These are phyloP conservation scores for Linum trigynum DNA, from an alignment of 345 rosid genomes.

Conservation along the genomic window DNA sequence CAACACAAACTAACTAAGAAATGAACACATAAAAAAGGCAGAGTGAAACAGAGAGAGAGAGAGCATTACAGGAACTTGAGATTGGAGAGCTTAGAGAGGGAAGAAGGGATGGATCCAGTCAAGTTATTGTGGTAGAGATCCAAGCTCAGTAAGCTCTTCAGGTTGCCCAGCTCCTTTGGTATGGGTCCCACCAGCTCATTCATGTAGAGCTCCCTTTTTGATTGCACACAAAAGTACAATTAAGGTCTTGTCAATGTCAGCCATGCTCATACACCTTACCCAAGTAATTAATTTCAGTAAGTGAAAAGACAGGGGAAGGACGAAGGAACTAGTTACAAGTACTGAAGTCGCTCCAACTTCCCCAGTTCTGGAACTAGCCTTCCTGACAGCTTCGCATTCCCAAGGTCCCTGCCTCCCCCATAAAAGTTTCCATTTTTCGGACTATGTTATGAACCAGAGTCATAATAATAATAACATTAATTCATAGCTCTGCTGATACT, in stretches of 20 bases:
- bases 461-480: neutral
- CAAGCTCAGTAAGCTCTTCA: conserved; percentile 56
- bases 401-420: conserved; percentile 49
- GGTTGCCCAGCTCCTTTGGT: conserved; percentile 51
- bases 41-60: neutral
- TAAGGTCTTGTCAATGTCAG: conserved; percentile 4
- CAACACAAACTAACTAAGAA: neutral
- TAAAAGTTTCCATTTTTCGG: neutral
- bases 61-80: conserved; percentile 53
- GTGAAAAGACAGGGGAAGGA: neutral
- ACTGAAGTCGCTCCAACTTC: conserved; percentile 56
- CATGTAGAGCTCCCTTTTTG: conserved; percentile 54
- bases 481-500: too few relatives aligned
- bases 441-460: neutral
- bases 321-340: conserved; percentile 21
- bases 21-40: neutral
- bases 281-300: too few relatives aligned
- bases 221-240: conserved; percentile 3
- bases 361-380: conserved; percentile 57
- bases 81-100: conserved; percentile 48
- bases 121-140: conserved; percentile 62
- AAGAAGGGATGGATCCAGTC: conserved; percentile 49
- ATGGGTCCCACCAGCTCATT: conserved; percentile 44
- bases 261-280: neutral
- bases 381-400: conserved; percentile 63